phyloP scores from a whole-genome alignment of 1,139 yeast species.

The Nakaseomyces uthaithaninus region DNA sequence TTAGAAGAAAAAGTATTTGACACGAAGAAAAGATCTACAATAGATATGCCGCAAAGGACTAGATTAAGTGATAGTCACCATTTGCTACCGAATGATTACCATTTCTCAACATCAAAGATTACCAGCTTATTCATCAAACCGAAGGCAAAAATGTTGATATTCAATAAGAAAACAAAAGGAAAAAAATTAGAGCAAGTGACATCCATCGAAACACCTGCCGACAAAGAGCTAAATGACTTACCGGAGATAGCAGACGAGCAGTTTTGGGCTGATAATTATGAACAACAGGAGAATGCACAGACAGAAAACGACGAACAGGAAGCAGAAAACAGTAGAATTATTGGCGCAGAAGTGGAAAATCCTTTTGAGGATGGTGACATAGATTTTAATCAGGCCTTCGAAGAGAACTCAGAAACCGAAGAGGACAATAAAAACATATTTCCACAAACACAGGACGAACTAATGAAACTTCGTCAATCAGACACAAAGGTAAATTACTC shows the following conservation, averaged over 20 bases:
- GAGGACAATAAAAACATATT: background rate
- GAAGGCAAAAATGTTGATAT: slow-evolving; percentile 33
- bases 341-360: slow-evolving; percentile 23
- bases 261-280: slow-evolving; percentile 66
- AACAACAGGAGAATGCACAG: slow-evolving; percentile 37
- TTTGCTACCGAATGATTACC: slow-evolving; percentile 66
- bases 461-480: slow-evolving; percentile 34
- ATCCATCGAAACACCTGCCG: slow-evolving; percentile 9
- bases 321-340: slow-evolving; percentile 24
- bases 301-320: slow-evolving; percentile 25
- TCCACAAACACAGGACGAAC: slow-evolving; percentile 34
- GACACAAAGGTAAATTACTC: slow-evolving; percentile 64
- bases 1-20: slow-evolving; percentile 42
- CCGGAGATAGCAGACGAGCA: slow-evolving; percentile 49
- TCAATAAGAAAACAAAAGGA: slow-evolving; percentile 20
- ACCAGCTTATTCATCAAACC: slow-evolving; percentile 68
- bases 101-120: slow-evolving; percentile 61
- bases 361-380: slow-evolving; percentile 33
- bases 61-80: slow-evolving; percentile 38
- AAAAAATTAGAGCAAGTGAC: slow-evolving; percentile 1
- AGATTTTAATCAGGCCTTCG: slow-evolving; percentile 40
- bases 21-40: slow-evolving; percentile 36
- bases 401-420: slow-evolving; percentile 17
- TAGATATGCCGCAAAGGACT: slow-evolving; percentile 40
- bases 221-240: slow-evolving; percentile 11